Percentiles rank a stretch among this genome's conserved stretches.
Evolutionary conservation across 306 rosid species (phyloP).

Genomic region (Pyrus pyrifolia): DNA sequence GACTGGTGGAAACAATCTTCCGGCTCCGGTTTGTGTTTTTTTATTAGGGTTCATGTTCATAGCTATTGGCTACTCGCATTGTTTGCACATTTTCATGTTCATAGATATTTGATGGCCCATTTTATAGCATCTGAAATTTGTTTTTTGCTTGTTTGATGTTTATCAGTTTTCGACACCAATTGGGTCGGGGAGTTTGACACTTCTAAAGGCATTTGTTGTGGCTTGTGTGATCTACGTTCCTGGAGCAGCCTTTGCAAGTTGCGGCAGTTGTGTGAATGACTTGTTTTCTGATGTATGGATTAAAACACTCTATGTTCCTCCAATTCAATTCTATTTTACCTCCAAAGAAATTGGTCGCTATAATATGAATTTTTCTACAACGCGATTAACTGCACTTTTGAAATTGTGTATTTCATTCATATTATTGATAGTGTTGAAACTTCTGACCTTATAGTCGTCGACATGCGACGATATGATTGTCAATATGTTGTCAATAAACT

Average conservation of each 20-base stretch:
- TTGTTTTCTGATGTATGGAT: constrained; percentile 15
- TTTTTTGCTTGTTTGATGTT: not conserved
- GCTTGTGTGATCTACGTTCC: constrained; percentile 18
- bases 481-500: too few species aligned
- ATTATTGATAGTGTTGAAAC: too few species aligned
- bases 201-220: constrained; percentile 10
- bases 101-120: not conserved
- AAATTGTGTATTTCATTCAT: too few species aligned
- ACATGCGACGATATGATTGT: too few species aligned
- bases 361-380: too few species aligned
- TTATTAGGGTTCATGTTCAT: not conserved
- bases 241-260: constrained; percentile 15
- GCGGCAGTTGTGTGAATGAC: not conserved
- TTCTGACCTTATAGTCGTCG: too few species aligned
- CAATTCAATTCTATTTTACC: not conserved
- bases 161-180: constrained; percentile 16
- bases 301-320: too few species aligned
- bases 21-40: constrained; percentile 20
- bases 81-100: not conserved
- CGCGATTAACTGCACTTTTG: too few species aligned
- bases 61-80: not conserved
- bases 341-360: not conserved
- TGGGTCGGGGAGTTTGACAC: constrained; percentile 17
- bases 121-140: not conserved
- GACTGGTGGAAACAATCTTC: constrained; percentile 23